Conservation (phyloP, 257 asterid species). For the Asclepias syriaca region DNA sequence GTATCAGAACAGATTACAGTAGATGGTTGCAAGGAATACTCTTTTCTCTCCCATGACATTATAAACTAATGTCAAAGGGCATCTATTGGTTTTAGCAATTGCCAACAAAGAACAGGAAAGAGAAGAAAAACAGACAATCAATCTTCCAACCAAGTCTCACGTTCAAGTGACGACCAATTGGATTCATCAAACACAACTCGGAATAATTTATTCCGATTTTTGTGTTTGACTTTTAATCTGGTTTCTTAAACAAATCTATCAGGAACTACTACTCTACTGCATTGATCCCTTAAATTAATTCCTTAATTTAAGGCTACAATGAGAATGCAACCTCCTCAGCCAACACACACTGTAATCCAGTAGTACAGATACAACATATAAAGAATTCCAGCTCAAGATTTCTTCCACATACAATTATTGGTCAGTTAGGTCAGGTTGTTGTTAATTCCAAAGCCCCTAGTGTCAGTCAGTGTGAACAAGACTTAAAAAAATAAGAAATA, state of each 20-base stretch:
- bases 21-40: neutral
- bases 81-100: neutral
- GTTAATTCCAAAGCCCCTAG: neutral
- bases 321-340: neutral
- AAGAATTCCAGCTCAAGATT: neutral
- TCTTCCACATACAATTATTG: neutral
- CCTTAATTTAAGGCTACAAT: too few species aligned
- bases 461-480: neutral
- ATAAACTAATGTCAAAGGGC: neutral
- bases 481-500: neutral
- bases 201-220: neutral
- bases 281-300: neutral
- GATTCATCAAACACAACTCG: neutral
- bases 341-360: neutral
- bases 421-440: neutral
- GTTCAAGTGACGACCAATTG: neutral
- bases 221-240: slow-evolving; percentile 1
- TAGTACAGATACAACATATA: neutral
- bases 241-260: neutral
- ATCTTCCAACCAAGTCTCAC: slow-evolving; percentile 8
- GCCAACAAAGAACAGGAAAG: neutral
- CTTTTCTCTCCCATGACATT: too few species aligned
- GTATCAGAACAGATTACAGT: neutral
- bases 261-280: too few species aligned
- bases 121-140: neutral